phyloP scores from a whole-genome alignment of 257 asterid species.

The Cordia subcordata region DNA sequence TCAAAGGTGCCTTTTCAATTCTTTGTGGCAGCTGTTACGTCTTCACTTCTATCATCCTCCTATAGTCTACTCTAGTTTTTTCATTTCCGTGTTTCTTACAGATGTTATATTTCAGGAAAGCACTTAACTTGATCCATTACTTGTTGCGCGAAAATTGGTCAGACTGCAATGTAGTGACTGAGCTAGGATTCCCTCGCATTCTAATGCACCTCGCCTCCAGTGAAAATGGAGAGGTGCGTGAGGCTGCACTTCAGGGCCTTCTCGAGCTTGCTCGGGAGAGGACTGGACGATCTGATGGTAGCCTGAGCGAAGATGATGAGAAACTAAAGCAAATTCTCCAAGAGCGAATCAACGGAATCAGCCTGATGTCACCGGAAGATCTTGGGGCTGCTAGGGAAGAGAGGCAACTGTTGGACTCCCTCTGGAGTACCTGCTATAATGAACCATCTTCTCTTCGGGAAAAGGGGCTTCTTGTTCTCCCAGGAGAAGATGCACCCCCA shows the following conservation, averaged over 20 bases:
- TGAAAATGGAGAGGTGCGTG: conserved; percentile 70
- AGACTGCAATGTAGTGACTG: conserved; percentile 46
- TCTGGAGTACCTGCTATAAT: conserved; percentile 55
- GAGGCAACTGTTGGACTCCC: conserved; percentile 71
- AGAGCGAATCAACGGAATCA: conserved; percentile 55
- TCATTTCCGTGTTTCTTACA: background rate
- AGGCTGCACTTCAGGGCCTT: conserved; percentile 76
- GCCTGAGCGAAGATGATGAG: conserved; percentile 39
- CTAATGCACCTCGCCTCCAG: conserved; percentile 73
- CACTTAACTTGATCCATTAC: conserved; percentile 68
- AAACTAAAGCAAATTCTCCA: conserved; percentile 61
- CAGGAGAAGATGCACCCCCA: conserved; percentile 78
- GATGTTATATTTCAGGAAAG: conserved; percentile 55
- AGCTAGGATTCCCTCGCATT: conserved; percentile 64
- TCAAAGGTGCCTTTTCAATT: conserved; percentile 48
- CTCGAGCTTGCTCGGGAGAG: conserved; percentile 53
- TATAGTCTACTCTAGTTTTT: background rate
- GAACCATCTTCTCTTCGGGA: conserved; percentile 77
- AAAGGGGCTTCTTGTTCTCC: conserved; percentile 63
- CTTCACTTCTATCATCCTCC: background rate
- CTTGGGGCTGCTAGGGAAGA: conserved; percentile 79
- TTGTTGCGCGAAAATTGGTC: conserved; percentile 52
- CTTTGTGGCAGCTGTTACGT: background rate
- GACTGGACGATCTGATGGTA: conserved; percentile 18
- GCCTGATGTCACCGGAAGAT: conserved; percentile 64